A percentile compares a stretch with the other conserved stretches of the same genome.
Conservation (phyloP, 352 stramenopile genomes). For the Phytophthora sp. region DNA sequence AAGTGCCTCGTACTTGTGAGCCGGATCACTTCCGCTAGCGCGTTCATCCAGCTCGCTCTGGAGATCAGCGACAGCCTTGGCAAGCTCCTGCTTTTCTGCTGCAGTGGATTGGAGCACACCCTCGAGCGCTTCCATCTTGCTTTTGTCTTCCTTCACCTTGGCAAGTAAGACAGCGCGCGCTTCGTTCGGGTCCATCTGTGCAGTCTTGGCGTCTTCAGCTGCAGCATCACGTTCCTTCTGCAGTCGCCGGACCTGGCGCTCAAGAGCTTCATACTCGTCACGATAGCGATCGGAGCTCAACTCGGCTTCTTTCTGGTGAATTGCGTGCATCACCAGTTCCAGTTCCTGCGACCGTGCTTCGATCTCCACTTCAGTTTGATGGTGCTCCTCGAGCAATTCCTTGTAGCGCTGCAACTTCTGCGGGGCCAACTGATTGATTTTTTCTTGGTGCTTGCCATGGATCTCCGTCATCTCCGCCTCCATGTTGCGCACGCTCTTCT, state of each 20-base stretch:
- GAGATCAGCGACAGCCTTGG: conserved; percentile 58
- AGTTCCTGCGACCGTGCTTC: conserved; percentile 72
- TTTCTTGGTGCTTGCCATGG: conserved; percentile 80
- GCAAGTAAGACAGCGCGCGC: conserved; percentile 78
- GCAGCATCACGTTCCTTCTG: conserved; percentile 82
- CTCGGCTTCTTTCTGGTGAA: conserved; percentile 80
- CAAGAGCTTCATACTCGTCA: conserved; percentile 80
- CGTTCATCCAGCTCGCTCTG: conserved; percentile 73
- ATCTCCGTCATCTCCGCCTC: conserved; percentile 84
- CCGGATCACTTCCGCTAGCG: conserved; percentile 68
- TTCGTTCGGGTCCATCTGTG: conserved; percentile 90
- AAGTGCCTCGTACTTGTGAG: conserved; percentile 89
- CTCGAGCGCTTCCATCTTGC: conserved; percentile 80
- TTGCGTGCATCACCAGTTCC: conserved; percentile 74
- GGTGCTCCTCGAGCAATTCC: conserved; percentile 73
- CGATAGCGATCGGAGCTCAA: conserved; percentile 70
- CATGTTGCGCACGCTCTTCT: conserved; percentile 63
- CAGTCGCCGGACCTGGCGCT: conserved; percentile 67
- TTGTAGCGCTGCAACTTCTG: conserved; percentile 86
- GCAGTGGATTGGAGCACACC: conserved; percentile 53
- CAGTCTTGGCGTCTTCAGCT: conserved; percentile 83
- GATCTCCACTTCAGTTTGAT: conserved; percentile 76
- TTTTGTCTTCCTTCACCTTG: conserved; percentile 90
- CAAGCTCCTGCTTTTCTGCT: conserved; percentile 64
- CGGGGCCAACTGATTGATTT: conserved; percentile 91